Base-by-base conservation (phyloP, 306 rosid genomes). In the Cicer chorassanicum region DNA sequence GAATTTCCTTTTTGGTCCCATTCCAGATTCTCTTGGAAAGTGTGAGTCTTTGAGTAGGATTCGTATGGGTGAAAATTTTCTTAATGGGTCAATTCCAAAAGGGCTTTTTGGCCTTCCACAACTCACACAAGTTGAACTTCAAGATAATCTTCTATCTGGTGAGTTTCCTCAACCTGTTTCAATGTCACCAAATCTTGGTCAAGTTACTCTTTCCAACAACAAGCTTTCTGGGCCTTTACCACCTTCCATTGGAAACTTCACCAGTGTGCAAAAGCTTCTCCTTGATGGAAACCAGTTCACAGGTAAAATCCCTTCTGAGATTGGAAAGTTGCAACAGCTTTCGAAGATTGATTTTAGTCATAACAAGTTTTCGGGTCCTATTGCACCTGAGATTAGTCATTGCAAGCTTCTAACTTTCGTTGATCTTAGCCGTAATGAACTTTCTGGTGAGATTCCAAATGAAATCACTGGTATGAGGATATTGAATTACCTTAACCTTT, bases 201-300 rank as follows among this genome's bases (percentile, higher is more conserved):
- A 91, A 77, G 86, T 93, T 62, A 89, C 87, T 64, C 94, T 94
- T 5, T 94, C 97, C 4, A 88, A 87, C 72, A 94, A 94, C 82
- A 78, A 80, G 63, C 96, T 94, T 42, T 82, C 91, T 5, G 97
- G 98, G 49, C 71, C 90, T 0, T 82, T 94, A 60, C 97, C 97
- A 9, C 87, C 97, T 5, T 34, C 89, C n/a, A 82, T 94, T 61
- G 98, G 98, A 0, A 94, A 91, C 82, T 94, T 91, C 83, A 83
- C 97, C 11, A 84, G 96, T 68, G 91, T 94, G 69, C 98, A 94
- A 84, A 94, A 94, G 77, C 97, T 94, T 62, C 89, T 90, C 3
- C 91, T 94, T 5, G 94, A 91, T 14, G 94, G 97, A 0, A 94
- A 94, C 80, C 65, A 49, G 46, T 94, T 94, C 68, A 77, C 98